Evolutionary conservation across 768 basidiomycete genomes (phyloP), one percentile per base, ranked within the genome.

Genomic region (Exidia glandulosa): DNA sequence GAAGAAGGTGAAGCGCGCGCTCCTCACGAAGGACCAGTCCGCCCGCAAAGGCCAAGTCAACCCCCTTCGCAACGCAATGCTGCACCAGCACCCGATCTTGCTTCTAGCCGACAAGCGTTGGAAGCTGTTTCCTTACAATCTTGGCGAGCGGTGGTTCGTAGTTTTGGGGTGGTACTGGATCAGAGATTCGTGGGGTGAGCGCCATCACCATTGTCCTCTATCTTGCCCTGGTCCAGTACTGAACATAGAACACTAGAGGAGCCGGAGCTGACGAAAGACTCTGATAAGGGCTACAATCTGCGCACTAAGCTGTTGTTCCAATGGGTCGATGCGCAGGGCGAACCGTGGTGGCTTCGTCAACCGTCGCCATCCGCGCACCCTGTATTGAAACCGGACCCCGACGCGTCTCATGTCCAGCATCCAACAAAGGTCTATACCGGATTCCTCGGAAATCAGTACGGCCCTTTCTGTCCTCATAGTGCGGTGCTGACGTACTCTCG

Each of bases 291-390:
- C 12, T 73, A 71, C n/a, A 81, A 88, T n/a, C 77, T 88, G 13
- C 76, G 89, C 6, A 88, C 82, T 68, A 92, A 91, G 68, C 90
- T 92, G 65, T 84, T 85, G 3, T 92, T 92, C 63, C 85, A 86
- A 64, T 92, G 89, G 88, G 88, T 87, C 63, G 80, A 84, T 61
- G 79, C 76, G 47, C 90, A 91, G 73, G 87, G 72, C 4, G 65
- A 69, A 41, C 80, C 80, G 1, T 81, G 81, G 81, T 82, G 81
- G 80, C 52, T 57, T 71, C 63, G 57, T 55, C 57, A 10, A 30
- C 41, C 41, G 41, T 6, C 9, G 13, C 23, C 54, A 7, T n/a
- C n/a, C n/a, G 7, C 10, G 54, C 41, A n/a, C n/a, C n/a, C n/a
- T n/a, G n/a, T n/a, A n/a, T n/a, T n/a, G n/a, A n/a, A n/a, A n/a